phyloP scores from a whole-genome alignment of 176 grass and related monocot species.

The Eleusine coracana region DNA sequence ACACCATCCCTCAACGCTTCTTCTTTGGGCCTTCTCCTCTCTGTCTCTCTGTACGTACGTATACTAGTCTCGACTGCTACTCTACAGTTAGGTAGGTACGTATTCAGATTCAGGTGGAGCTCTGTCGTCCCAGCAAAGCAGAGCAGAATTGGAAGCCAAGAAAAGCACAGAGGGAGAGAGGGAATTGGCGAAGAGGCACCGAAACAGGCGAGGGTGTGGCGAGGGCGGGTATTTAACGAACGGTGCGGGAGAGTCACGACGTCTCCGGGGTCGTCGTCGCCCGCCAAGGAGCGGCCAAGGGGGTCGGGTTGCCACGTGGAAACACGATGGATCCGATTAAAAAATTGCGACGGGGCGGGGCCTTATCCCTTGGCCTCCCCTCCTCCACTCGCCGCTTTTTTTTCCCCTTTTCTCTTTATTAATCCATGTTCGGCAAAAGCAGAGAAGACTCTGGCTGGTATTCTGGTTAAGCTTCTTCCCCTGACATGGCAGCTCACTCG shows the following conservation, averaged over 20 bases:
- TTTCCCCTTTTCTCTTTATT: not conserved
- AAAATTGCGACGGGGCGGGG: slow-evolving; percentile 24
- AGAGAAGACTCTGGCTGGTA: not conserved
- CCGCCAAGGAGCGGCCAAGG: not conserved
- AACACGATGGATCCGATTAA: slow-evolving; percentile 71
- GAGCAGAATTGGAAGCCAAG: not conserved
- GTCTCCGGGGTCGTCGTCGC: not conserved
- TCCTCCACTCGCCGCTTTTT: slow-evolving; percentile 23
- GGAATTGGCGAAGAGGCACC: not conserved
- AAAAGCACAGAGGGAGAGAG: not conserved
- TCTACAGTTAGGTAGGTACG: not conserved
- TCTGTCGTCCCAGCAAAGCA: slow-evolving; percentile 5
- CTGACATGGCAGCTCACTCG: slow-evolving; percentile 40
- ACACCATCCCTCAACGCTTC: slow-evolving; percentile 52
- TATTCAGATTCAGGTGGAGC: slow-evolving; percentile 24
- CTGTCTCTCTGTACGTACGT: not conserved
- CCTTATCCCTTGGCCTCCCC: slow-evolving; percentile 26
- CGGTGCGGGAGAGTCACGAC: not conserved
- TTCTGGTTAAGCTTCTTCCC: not conserved
- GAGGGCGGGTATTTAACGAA: slow-evolving; percentile 33
- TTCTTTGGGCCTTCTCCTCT: not conserved
- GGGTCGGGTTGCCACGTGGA: slow-evolving; percentile 60
- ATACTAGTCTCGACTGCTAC: not conserved
- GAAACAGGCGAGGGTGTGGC: slow-evolving; percentile 33
- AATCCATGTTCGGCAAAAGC: not conserved